Base-by-base conservation (phyloP, 768 basidiomycete species). In the Boletus reticuloceps region DNA sequence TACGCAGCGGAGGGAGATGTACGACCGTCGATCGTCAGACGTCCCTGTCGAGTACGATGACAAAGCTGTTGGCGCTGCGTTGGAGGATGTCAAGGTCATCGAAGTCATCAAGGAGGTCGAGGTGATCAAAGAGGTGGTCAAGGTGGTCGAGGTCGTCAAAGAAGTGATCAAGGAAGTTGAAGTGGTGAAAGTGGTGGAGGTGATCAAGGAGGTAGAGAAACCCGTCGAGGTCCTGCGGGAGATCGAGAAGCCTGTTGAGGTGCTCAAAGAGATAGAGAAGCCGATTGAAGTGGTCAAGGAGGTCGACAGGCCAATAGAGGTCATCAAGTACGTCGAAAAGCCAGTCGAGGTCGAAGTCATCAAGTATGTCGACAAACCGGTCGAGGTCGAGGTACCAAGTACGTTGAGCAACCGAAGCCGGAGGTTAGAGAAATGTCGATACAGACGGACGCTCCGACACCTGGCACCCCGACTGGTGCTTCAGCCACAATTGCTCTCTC, bases 361-460 rank as follows among this genome's bases (percentile, higher is more conserved):
- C 52, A 70, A 62, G 51, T 59, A 64, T 20, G 58, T 67, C 22
- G 67, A 70, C 13, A 70, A 71, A 13, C 83, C 81, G 37, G 58
- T 66, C 27, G 58, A 63, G 31, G 50, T 59, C 9, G 58, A 63
- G 37, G 64, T 64, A 60, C 34, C 53, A 62, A 62, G 41, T 63
- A 61, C 20, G 29, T 62, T 12, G 69, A 70, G 9, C 70, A 70
- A 19, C 82, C 82, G 12, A 88, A 84, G 66, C 82, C 84, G 0
- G 85, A 89, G 61, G 72, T 82, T 32, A 84, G 77, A 65, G 91
- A 94, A 61, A 88, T 84, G 56, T 88, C 84, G 4, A 83, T 86
- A 34, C 91, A 94, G 73, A 93, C 91, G 2, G 91, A 94, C 57
- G 79, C 79, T 47, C 66, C 72, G 22, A 54, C 64, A 38, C 71